Evolutionary conservation across 495 filamentous ascomycete genomes (phyloP), one percentile per base, ranked within the genome.

Genomic region (Xylaria grammica): DNA sequence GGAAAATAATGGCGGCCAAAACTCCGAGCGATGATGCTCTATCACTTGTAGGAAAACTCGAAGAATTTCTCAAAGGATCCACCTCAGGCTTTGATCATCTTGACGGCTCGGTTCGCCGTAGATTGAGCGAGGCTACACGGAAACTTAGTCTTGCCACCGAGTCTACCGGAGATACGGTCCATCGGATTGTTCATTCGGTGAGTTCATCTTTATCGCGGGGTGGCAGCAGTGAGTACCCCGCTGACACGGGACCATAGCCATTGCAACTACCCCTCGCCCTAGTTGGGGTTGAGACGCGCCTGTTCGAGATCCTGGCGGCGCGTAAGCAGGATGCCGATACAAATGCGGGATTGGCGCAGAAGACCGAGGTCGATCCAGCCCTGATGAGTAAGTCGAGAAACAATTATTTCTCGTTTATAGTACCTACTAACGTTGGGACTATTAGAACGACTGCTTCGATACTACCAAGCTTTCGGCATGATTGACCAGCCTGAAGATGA

Each of bases 361-460:
- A 62, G 29, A 71, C 71, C 1, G 63, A 66, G 4, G 70, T 79
- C 15, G 70, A 72, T 53, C 61, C 73, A 22, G 55, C 55, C 7
- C 56, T 81, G 17, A 49, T 81, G 19, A 76, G 79, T 80, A 44
- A 56, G 66, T 20, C 2, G n/a, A n/a, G n/a, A n/a, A n/a, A n/a
- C n/a, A 3, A 26, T 26, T 24, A 22, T 50, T 17, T 46, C 4
- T 17, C 4, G 20, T 15, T 46, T 19, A 50, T 10, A 6, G 5
- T 50, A 5, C 10, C 3, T 26, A 50, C 24, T 26, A 7, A 26
- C n/a, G 4, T 19, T 50, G 8, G 24, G 8, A 50, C 15, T 11
- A 42, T 42, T 26, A 82, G 79, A 74, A 54, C 73, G 81, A 24
- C 22, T 84, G 45, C 66, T 81, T 20, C 77, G 80, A n/a, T 80